Percentiles rank a stretch among this genome's conserved stretches.
phyloP scores from a whole-genome alignment of 2,329 filamentous ascomycete genomes.

The Chrysoporthe puriensis region DNA sequence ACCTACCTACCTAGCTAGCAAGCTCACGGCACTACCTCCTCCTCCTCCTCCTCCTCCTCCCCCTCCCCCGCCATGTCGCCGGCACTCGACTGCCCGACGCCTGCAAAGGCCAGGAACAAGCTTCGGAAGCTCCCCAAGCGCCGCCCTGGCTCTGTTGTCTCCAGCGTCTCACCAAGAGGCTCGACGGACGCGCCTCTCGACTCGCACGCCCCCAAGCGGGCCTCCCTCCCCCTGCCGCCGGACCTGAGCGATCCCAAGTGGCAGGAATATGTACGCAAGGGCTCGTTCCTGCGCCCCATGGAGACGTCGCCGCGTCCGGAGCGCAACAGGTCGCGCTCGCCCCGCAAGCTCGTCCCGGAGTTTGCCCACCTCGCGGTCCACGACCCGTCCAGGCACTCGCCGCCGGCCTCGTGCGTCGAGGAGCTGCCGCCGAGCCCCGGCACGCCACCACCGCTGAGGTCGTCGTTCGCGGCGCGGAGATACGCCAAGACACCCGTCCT shows the following conservation, averaged over 20 bases:
- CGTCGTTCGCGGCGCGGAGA: constrained; percentile 42
- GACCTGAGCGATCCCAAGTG: constrained; percentile 41
- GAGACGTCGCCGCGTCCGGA: constrained; percentile 29
- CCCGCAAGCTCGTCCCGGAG: constrained; percentile 38
- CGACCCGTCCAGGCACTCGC: constrained; percentile 28
- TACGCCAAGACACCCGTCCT: constrained; percentile 57
- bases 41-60: no score
- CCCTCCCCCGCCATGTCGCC: constrained; percentile 28
- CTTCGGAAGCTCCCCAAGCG: constrained; percentile 36
- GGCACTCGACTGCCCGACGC: constrained; percentile 16
- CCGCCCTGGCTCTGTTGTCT: constrained; percentile 20
- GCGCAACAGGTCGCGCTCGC: constrained; percentile 18
- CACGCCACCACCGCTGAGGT: constrained; percentile 29
- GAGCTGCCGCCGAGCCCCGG: constrained; percentile 16
- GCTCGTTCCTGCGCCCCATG: constrained; percentile 33
- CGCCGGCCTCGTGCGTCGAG: constrained; percentile 29
- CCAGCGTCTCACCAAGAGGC: constrained; percentile 30
- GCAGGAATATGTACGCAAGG: constrained; percentile 37
- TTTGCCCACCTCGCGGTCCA: constrained; percentile 41
- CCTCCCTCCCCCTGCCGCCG: constrained; percentile 34
- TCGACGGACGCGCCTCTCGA: constrained; percentile 28
- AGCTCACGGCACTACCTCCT: constrained; percentile 25
- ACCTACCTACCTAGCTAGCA: neutral
- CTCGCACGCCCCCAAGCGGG: constrained; percentile 16
- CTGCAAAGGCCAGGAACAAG: constrained; percentile 37